A percentile compares a stretch with the other conserved stretches of the same genome.
These are phyloP conservation scores for Tuber aestivum DNA, from an alignment of 495 filamentous ascomycete genomes.

Conservation along the genomic window DNA sequence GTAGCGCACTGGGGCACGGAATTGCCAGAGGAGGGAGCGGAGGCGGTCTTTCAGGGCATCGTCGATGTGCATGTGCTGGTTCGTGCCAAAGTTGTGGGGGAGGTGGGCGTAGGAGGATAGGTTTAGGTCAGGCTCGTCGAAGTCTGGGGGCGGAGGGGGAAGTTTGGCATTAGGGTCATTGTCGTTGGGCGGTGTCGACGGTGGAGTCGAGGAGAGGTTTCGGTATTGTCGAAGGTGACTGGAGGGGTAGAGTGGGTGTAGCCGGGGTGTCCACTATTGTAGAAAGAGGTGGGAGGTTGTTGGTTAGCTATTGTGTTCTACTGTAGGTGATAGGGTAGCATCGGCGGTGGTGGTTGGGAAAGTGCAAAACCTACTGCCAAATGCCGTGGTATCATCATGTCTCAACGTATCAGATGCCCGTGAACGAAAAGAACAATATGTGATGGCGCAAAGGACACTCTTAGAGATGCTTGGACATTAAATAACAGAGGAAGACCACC, in stretches of 20 bases:
- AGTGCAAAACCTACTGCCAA: not conserved
- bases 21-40: constrained; percentile 83
- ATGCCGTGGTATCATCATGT: not conserved
- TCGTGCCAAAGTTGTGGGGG: constrained; percentile 55
- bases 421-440: not conserved
- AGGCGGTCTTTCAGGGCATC: constrained; percentile 87
- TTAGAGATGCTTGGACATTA: not conserved
- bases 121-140: constrained; percentile 20
- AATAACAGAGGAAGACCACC: not conserved
- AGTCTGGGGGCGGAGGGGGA: constrained; percentile 25
- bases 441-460: not conserved
- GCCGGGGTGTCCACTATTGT: not conserved
- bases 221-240: constrained; percentile 22
- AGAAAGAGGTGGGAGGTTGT: not conserved
- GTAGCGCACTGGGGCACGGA: constrained; percentile 87
- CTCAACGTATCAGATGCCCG: not conserved
- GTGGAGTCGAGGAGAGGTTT: constrained; percentile 12
- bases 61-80: constrained; percentile 91
- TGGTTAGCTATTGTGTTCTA: not conserved
- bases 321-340: not conserved
- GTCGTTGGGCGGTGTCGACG: not conserved
- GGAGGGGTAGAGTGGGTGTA: constrained; percentile 6
- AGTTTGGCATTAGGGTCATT: constrained; percentile 13
- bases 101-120: not conserved
- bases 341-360: not conserved